A percentile compares a stretch with the other conserved stretches of the same genome.
Conservation (phyloP, 495 filamentous ascomycete genomes). For the Aspergillus heteromorphus region DNA sequence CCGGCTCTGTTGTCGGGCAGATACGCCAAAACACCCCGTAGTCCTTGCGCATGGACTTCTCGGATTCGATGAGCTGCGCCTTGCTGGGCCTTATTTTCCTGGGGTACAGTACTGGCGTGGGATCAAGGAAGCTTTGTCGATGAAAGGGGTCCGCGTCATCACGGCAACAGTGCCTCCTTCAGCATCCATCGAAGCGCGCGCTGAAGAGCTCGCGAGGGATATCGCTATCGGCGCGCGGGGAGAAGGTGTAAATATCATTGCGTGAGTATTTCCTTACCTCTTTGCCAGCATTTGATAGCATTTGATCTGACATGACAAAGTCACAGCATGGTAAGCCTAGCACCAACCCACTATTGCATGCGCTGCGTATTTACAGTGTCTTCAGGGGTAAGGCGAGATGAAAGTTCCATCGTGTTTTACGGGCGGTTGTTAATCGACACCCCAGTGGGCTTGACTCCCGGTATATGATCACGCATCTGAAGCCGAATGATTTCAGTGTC, state of each 20-base stretch:
- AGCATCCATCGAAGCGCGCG: conserved; percentile 72
- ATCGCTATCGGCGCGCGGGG: conserved; percentile 63
- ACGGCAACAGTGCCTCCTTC: conserved; percentile 74
- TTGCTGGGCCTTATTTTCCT: conserved; percentile 66
- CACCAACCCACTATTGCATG: background rate
- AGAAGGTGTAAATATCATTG: conserved; percentile 81
- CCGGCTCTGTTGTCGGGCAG: conserved; percentile 21
- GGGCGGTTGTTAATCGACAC: conserved; percentile 15
- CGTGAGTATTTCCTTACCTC: conserved; percentile 47
- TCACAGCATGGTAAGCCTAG: conserved; percentile 63
- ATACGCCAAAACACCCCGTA: conserved; percentile 62
- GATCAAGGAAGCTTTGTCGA: conserved; percentile 69
- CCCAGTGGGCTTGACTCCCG: conserved; percentile 81
- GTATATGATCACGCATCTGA: conserved; percentile 83
- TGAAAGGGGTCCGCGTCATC: conserved; percentile 73
- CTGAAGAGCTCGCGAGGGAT: conserved; percentile 56
- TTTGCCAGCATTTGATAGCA: background rate
- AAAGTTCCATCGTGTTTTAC: conserved; percentile 1
- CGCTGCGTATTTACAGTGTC: conserved; percentile 9
- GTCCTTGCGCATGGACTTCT: conserved; percentile 87
- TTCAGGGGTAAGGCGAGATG: conserved; percentile 41
- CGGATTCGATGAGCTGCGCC: conserved; percentile 78
- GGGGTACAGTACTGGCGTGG: conserved; percentile 89
- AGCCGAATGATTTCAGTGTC: conserved; percentile 65
- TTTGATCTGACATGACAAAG: conserved; percentile 30